These are phyloP conservation scores for Letharia columbiana DNA, from an alignment of 495 filamentous ascomycete species.

Conservation along the genomic window DNA sequence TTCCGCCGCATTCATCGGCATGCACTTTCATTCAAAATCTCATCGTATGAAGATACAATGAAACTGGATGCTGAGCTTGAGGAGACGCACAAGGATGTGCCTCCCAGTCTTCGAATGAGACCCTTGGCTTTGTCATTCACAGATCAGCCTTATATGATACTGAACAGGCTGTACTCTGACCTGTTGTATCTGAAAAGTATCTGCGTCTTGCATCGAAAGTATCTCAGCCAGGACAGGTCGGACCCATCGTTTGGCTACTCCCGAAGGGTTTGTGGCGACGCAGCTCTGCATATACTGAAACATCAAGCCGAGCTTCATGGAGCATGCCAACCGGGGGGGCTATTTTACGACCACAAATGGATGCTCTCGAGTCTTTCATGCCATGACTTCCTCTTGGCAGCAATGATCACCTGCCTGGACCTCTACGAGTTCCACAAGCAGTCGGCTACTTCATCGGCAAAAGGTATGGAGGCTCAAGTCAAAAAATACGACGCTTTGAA, in stretches of 20 bases:
- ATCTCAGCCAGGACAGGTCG: slow-evolving; percentile 30
- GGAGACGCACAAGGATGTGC: slow-evolving; percentile 20
- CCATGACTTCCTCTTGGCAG: slow-evolving; percentile 43
- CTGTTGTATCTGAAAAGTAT: slow-evolving; percentile 32
- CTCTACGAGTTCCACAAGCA: slow-evolving; percentile 24
- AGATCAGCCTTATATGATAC: slow-evolving; percentile 22
- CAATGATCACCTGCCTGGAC: slow-evolving; percentile 46
- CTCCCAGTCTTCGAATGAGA: slow-evolving; percentile 13
- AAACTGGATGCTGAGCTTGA: slow-evolving; percentile 33
- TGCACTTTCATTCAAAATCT: slow-evolving; percentile 25
- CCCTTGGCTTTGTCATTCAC: slow-evolving; percentile 22
- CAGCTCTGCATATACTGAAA: slow-evolving; percentile 35
- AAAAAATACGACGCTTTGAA: slow-evolving; percentile 30
- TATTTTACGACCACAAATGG: slow-evolving; percentile 39
- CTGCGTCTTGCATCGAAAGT: slow-evolving; percentile 38
- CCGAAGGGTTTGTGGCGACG: slow-evolving; percentile 35
- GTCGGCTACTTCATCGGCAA: slow-evolving; percentile 7
- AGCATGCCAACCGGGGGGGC: slow-evolving; percentile 33
- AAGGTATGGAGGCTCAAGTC: slow-evolving; percentile 11
- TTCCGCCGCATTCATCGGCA: slow-evolving; percentile 34
- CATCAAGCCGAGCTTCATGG: slow-evolving; percentile 32
- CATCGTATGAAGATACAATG: slow-evolving; percentile 31
- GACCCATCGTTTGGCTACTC: slow-evolving; percentile 29
- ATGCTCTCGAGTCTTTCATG: slow-evolving; percentile 38
- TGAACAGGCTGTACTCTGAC: slow-evolving; percentile 24